Conservation (phyloP, 2,329 filamentous ascomycete species). For the Leptodontidium sp. region DNA sequence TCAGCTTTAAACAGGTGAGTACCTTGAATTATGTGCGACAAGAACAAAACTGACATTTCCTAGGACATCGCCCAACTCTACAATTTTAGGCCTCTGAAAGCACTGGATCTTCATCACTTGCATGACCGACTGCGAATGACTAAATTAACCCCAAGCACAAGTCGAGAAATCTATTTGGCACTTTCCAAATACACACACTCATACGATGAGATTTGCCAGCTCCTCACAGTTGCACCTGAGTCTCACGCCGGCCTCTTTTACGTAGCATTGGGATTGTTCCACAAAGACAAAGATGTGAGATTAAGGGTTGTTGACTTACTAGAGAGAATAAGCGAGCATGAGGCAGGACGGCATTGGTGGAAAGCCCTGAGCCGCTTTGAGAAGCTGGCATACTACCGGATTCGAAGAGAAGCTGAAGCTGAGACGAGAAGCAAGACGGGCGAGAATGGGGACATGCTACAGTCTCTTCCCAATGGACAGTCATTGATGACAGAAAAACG, state of each 20-base stretch:
- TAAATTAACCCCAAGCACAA: constrained; percentile 77
- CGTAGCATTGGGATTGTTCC: constrained; percentile 88
- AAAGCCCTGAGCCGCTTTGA: constrained; percentile 84
- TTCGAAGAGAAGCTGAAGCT: constrained; percentile 71
- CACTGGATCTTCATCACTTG: constrained; percentile 89
- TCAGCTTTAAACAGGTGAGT: constrained; percentile 86
- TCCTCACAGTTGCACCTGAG: constrained; percentile 84
- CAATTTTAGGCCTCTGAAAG: constrained; percentile 72
- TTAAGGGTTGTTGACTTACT: constrained; percentile 80
- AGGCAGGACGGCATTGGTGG: constrained; percentile 95
- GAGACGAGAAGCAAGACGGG: constrained; percentile 52
- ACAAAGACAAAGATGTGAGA: constrained; percentile 83
- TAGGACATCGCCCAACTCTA: constrained; percentile 73
- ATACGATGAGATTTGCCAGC: constrained; percentile 85
- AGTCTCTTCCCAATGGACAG: constrained; percentile 29
- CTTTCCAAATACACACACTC: constrained; percentile 78
- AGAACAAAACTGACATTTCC: constrained; percentile 39
- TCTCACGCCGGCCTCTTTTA: constrained; percentile 91
- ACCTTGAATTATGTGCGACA: constrained; percentile 29
- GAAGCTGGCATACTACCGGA: constrained; percentile 83
- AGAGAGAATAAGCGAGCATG: constrained; percentile 83
- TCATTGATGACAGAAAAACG: constrained; percentile 54
- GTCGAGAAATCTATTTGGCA: constrained; percentile 85
- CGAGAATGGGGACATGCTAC: constrained; percentile 30
- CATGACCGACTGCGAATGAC: constrained; percentile 89